A percentile compares a stretch with the other conserved stretches of the same genome.
These are phyloP conservation scores for Trichoderma reesei DNA, from an alignment of 495 filamentous ascomycete species.

Conservation along the genomic window DNA sequence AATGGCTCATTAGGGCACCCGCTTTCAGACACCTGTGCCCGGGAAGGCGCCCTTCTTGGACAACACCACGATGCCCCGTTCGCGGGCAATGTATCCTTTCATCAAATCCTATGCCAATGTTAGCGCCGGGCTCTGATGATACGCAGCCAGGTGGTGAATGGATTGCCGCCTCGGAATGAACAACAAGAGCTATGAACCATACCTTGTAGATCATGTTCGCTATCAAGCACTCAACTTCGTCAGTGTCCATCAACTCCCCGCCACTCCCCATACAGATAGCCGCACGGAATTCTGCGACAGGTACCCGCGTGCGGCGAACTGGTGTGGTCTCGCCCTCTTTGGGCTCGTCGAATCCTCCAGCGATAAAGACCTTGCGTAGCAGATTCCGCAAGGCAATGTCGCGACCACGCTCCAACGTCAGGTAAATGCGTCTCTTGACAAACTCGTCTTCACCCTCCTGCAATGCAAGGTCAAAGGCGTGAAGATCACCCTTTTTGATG, in stretches of 20 bases:
- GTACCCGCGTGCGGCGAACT: slow-evolving; percentile 65
- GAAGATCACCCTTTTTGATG: slow-evolving; percentile 74
- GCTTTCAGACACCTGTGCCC: slow-evolving; percentile 62
- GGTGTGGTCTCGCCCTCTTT: slow-evolving; percentile 51
- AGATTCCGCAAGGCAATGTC: slow-evolving; percentile 87
- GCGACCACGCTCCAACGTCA: slow-evolving; percentile 83
- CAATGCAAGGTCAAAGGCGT: slow-evolving; percentile 76
- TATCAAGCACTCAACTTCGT: slow-evolving; percentile 92
- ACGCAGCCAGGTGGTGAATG: neutral
- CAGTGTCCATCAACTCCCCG: slow-evolving; percentile 58
- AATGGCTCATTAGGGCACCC: neutral
- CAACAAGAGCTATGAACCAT: slow-evolving; percentile 19
- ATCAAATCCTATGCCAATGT: slow-evolving; percentile 58
- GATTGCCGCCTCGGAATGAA: neutral
- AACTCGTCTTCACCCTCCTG: slow-evolving; percentile 74
- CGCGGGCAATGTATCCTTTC: slow-evolving; percentile 95
- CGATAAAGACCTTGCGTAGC: slow-evolving; percentile 79
- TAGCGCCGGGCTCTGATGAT: slow-evolving; percentile 15
- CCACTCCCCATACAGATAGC: slow-evolving; percentile 48
- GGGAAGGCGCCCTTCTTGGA: slow-evolving; percentile 90
- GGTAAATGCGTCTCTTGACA: slow-evolving; percentile 88
- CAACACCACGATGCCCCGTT: slow-evolving; percentile 77
- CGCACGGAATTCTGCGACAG: slow-evolving; percentile 64
- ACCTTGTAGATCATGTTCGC: slow-evolving; percentile 98
- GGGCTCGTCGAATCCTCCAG: slow-evolving; percentile 63